Conservation (phyloP, 495 filamentous ascomycete genomes). For the Aspergillus sclerotioniger region DNA sequence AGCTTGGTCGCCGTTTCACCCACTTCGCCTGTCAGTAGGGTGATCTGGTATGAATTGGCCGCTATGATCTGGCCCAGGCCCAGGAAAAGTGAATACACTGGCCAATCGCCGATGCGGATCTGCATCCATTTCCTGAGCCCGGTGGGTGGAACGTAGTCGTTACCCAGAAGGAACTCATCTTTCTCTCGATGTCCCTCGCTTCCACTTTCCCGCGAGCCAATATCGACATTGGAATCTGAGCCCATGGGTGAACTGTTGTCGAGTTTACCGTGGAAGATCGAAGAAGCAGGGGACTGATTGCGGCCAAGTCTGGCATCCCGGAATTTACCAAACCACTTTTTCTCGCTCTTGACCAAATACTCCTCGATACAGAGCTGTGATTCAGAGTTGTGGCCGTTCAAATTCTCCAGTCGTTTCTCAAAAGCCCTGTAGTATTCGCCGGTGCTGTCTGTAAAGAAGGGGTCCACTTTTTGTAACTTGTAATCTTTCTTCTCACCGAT, state of each 20-base stretch:
- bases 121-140: conserved; percentile 58
- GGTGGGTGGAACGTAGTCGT: conserved; percentile 63
- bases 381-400: conserved; percentile 57
- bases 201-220: conserved; percentile 37
- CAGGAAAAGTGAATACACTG: conserved; percentile 65
- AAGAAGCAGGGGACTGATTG: conserved; percentile 46
- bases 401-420: conserved; percentile 56
- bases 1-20: conserved; percentile 61
- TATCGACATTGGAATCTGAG: conserved; percentile 39
- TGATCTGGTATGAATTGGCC: conserved; percentile 72
- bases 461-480: conserved; percentile 66
- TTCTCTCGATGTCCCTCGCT: conserved; percentile 25
- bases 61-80: conserved; percentile 70
- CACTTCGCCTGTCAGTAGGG: conserved; percentile 62
- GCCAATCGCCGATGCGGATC: conserved; percentile 60
- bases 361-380: conserved; percentile 65
- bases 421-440: conserved; percentile 62
- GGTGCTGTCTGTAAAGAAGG: conserved; percentile 67
- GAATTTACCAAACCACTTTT: conserved; percentile 67
- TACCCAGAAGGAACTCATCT: conserved; percentile 62
- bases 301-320: conserved; percentile 55
- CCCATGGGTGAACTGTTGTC: conserved; percentile 32
- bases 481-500: conserved; percentile 62
- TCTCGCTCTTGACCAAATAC: conserved; percentile 65
- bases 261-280: conserved; percentile 36